Conservation (phyloP, 441 rosid species). For the Arabidopsis lyrata region DNA sequence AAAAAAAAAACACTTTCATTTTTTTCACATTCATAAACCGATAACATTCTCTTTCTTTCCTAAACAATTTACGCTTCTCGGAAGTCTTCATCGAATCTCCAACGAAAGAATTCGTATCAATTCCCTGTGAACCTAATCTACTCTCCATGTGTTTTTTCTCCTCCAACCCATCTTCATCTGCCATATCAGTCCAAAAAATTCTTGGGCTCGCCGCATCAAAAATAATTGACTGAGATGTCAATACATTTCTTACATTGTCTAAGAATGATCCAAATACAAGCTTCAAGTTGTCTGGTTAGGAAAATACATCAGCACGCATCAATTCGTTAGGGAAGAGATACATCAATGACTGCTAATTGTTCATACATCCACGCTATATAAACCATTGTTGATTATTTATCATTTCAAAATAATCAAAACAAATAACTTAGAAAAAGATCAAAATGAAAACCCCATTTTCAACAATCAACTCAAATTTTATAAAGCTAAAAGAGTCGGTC, state of each 20-base stretch:
- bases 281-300: slow-evolving; percentile 5
- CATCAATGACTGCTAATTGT: too few relatives aligned
- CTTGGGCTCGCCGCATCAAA: slow-evolving; percentile 49
- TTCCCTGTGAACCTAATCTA: slow-evolving; percentile 21
- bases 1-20: slow-evolving; percentile 72
- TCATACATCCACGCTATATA: too few relatives aligned
- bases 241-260: too few relatives aligned
- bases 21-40: slow-evolving; percentile 80
- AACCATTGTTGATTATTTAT: too few relatives aligned
- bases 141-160: slow-evolving; percentile 43
- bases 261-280: background rate
- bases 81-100: slow-evolving; percentile 45
- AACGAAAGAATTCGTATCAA: slow-evolving; percentile 28
- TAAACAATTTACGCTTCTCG: slow-evolving; percentile 66
- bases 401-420: too few relatives aligned
- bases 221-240: too few relatives aligned
- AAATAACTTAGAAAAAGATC: too few relatives aligned
- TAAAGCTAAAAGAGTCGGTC: too few relatives aligned
- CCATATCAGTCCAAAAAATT: slow-evolving; percentile 93
- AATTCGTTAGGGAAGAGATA: too few relatives aligned
- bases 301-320: too few relatives aligned
- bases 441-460: too few relatives aligned
- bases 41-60: slow-evolving; percentile 76
- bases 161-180: slow-evolving; percentile 82
- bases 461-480: too few relatives aligned